Conservation (phyloP, 768 basidiomycete species). For the Neoboletus subvelutipes region DNA sequence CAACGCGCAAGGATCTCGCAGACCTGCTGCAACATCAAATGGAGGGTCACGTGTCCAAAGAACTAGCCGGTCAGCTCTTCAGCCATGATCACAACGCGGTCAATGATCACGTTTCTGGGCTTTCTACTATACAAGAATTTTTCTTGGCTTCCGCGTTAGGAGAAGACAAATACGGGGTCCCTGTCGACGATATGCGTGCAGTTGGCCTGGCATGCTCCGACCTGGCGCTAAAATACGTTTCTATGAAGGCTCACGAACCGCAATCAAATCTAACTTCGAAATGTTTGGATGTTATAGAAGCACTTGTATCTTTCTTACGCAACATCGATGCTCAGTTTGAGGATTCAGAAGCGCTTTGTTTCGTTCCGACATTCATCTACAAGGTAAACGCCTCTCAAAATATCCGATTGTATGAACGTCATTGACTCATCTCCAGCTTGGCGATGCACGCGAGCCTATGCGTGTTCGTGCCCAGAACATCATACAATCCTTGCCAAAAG, state of each 20-base stretch:
- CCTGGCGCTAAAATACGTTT: conserved; percentile 89
- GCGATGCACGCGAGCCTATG: conserved; percentile 85
- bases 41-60: conserved; percentile 78
- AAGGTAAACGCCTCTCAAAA: conserved; percentile 55
- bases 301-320: conserved; percentile 74
- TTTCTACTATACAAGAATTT: conserved; percentile 73
- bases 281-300: conserved; percentile 84
- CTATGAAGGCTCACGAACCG: conserved; percentile 85
- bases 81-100: conserved; percentile 96
- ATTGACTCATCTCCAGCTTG: conserved; percentile 57
- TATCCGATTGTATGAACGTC: not conserved
- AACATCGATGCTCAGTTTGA: conserved; percentile 72
- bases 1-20: conserved; percentile 82
- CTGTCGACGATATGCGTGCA: conserved; percentile 51
- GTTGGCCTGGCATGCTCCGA: conserved; percentile 86
- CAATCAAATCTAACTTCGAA: conserved; percentile 87
- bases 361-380: conserved; percentile 84
- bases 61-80: conserved; percentile 76
- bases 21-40: conserved; percentile 89
- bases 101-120: conserved; percentile 84
- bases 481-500: conserved; percentile 80
- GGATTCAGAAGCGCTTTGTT: conserved; percentile 83
- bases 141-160: conserved; percentile 58
- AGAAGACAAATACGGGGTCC: conserved; percentile 50
- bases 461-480: conserved; percentile 79